Evolutionary conservation across 305 asterid genomes (phyloP).

Genomic region (Fraxinus velutina): DNA sequence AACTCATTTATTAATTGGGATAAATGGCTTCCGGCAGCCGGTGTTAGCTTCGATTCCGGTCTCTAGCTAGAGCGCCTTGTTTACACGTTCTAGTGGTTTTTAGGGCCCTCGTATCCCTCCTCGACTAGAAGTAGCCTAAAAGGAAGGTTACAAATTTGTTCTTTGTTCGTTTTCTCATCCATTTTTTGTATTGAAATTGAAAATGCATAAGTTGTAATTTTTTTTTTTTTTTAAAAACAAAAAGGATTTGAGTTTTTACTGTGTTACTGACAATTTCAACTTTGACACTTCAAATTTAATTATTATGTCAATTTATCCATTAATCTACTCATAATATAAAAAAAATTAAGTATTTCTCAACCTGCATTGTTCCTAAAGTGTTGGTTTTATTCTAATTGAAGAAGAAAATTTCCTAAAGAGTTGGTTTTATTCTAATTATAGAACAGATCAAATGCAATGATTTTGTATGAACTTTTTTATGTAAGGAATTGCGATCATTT

Average conservation of each 20-base stretch:
- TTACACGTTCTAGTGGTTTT: not conserved
- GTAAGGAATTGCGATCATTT: not conserved
- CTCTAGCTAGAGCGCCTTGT: constrained; percentile 15
- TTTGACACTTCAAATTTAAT: not conserved
- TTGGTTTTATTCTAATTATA: not conserved
- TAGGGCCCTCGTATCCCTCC: not conserved
- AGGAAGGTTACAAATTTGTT: not conserved
- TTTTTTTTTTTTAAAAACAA: not conserved
- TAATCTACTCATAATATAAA: not conserved
- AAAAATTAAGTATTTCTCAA: not conserved
- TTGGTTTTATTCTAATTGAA: not conserved
- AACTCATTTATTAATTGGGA: constrained; percentile 30
- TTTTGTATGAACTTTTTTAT: not conserved
- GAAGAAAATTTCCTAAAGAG: not conserved
- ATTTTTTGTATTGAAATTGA: constrained; percentile 10
- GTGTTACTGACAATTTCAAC: not conserved
- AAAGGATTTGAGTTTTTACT: not conserved
- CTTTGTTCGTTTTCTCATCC: not conserved
- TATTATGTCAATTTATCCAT: not conserved
- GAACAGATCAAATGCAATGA: not conserved
- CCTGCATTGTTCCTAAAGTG: not conserved
- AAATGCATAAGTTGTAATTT: not conserved
- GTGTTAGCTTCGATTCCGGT: constrained; percentile 21
- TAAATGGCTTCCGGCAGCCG: constrained; percentile 29
- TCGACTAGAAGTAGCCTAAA: not conserved